Evolutionary conservation across 768 basidiomycete genomes (phyloP).

Genomic region (Tylopilus subfusipes): DNA sequence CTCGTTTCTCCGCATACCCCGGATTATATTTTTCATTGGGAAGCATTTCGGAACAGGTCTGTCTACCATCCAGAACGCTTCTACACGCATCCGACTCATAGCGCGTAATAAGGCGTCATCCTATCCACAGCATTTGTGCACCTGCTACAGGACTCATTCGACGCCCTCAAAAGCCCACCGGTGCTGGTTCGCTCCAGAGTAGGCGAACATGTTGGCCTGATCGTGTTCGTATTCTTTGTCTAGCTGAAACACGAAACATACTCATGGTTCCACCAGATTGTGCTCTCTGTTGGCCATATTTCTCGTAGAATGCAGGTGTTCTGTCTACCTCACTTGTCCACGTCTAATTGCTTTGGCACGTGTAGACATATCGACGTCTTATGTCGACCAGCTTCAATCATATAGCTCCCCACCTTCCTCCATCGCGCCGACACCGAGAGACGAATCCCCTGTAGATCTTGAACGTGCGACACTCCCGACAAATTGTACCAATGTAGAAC

Average conservation of each 20-base stretch:
- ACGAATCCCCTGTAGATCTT: constrained; percentile 15
- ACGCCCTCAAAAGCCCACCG: constrained; percentile 45
- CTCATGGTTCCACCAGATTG: constrained; percentile 40
- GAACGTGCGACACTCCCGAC: constrained; percentile 1
- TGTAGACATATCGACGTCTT: constrained; percentile 72
- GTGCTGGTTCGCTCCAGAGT: constrained; percentile 49
- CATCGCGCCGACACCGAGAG: constrained; percentile 27
- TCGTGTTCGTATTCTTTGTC: constrained; percentile 56
- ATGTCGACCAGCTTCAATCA: constrained; percentile 67
- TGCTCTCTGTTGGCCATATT: constrained; percentile 68
- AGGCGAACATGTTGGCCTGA: constrained; percentile 61
- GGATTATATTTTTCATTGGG: constrained; percentile 74
- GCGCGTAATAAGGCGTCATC: constrained; percentile 56
- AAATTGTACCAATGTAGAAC: constrained; percentile 1
- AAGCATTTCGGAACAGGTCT: constrained; percentile 82
- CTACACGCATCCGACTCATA: neutral
- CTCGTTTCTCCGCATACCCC: constrained; percentile 56
- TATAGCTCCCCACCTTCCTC: constrained; percentile 52
- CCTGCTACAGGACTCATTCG: constrained; percentile 73
- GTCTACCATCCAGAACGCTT: neutral
- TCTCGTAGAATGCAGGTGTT: constrained; percentile 68
- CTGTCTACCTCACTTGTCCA: neutral
- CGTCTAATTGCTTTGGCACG: neutral
- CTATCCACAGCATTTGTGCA: constrained; percentile 82
- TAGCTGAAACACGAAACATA: neutral